Evolutionary conservation across 1,284 basidiomycete species (phyloP).

Genomic region (Baeospora myosura): DNA sequence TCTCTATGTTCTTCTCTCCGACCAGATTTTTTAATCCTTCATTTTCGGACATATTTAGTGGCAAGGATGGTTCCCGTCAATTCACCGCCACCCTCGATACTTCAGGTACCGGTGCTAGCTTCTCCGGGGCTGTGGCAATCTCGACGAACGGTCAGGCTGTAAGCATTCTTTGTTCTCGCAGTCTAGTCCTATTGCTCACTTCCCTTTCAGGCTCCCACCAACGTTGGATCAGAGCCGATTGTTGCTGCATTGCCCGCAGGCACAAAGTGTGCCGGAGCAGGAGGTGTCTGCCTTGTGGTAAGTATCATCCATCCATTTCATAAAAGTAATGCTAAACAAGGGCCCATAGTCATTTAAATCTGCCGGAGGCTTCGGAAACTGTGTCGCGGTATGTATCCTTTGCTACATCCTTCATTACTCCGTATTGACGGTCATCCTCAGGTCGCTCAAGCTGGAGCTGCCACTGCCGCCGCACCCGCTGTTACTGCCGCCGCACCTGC

Average conservation of each 20-base stretch:
- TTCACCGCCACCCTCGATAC: slow-evolving; percentile 34
- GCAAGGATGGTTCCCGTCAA: slow-evolving; percentile 43
- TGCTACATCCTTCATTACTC: slow-evolving; percentile 4
- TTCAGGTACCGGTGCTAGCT: slow-evolving; percentile 31
- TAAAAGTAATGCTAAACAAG: background rate
- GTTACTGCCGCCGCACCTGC: slow-evolving; percentile 5
- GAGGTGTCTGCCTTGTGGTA: slow-evolving; percentile 39
- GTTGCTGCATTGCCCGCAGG: slow-evolving; percentile 37
- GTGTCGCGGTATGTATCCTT: slow-evolving; percentile 31
- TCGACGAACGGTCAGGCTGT: slow-evolving; percentile 32
- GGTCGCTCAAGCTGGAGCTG: slow-evolving; percentile 21
- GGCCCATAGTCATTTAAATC: slow-evolving; percentile 30
- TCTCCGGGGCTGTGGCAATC: slow-evolving; percentile 27
- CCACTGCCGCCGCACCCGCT: slow-evolving; percentile 12
- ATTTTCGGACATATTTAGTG: slow-evolving; percentile 21
- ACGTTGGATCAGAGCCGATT: slow-evolving; percentile 31
- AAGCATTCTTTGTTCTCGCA: slow-evolving; percentile 10
- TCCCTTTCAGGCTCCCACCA: slow-evolving; percentile 22
- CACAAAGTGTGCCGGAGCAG: slow-evolving; percentile 37
- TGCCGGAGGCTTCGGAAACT: slow-evolving; percentile 43
- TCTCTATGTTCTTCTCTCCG: background rate
- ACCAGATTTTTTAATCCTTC: background rate
- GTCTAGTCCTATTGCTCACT: background rate
- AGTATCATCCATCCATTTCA: slow-evolving; percentile 11
- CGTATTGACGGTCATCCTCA: background rate